Evolutionary conservation across 768 basidiomycete species (phyloP).

Genomic region (Pleurotus eryngii): DNA sequence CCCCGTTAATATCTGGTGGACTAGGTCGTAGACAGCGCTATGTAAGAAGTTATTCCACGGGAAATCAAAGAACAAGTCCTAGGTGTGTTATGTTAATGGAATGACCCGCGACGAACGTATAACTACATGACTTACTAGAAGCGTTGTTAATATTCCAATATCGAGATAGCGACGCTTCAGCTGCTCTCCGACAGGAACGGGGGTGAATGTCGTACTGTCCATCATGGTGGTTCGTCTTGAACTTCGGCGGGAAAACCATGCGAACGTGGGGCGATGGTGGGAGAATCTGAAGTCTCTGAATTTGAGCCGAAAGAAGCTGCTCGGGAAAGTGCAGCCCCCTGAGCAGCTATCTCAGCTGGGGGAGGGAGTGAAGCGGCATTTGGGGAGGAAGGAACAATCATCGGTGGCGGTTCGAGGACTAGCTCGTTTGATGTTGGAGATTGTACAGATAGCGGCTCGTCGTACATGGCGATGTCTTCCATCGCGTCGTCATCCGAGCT

Average conservation of each 20-base stretch:
- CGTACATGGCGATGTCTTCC: slow-evolving; percentile 81
- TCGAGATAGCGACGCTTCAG: slow-evolving; percentile 80
- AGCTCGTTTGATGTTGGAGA: slow-evolving; percentile 28
- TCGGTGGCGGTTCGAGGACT: slow-evolving; percentile 28
- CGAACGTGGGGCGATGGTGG: slow-evolving; percentile 30
- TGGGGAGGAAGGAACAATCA: slow-evolving; percentile 27
- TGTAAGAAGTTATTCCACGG: slow-evolving; percentile 99
- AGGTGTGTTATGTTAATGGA: slow-evolving; percentile 7
- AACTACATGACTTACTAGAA: slow-evolving; percentile 60
- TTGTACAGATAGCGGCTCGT: slow-evolving; percentile 42
- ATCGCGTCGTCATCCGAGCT: slow-evolving; percentile 78
- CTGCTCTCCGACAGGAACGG: slow-evolving; percentile 66
- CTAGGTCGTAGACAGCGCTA: slow-evolving; percentile 91
- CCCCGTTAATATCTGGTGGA: slow-evolving; percentile 94
- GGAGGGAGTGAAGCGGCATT: slow-evolving; percentile 26
- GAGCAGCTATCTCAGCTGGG: slow-evolving; percentile 25
- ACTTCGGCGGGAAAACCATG: slow-evolving; percentile 53
- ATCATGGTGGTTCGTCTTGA: slow-evolving; percentile 43
- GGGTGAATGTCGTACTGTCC: slow-evolving; percentile 29
- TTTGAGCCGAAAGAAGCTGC: slow-evolving; percentile 15
- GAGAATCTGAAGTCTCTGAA: slow-evolving; percentile 23
- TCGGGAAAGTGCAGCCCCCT: slow-evolving; percentile 22
- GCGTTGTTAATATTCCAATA: slow-evolving; percentile 64
- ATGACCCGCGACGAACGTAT: neutral
- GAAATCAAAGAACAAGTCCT: slow-evolving; percentile 95